Conservation (phyloP, 2,329 filamentous ascomycete species). For the Xylariaceae sp. region DNA sequence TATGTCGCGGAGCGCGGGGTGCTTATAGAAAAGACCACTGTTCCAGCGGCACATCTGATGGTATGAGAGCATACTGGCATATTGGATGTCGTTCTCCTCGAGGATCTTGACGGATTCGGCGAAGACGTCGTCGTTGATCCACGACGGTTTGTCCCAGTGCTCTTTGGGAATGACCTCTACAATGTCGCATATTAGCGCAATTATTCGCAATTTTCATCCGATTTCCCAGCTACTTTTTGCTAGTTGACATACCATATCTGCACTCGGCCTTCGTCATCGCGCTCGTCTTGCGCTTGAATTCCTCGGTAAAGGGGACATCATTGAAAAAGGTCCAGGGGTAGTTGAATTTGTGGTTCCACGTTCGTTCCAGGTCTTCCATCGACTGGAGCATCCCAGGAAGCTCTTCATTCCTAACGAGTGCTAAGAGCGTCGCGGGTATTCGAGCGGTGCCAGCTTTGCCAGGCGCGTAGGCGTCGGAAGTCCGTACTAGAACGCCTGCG, state of each 20-base stretch:
- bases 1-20: constrained; percentile 74
- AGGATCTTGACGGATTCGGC: constrained; percentile 78
- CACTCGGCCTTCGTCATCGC: constrained; percentile 84
- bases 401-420: constrained; percentile 89
- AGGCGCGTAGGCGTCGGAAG: constrained; percentile 70
- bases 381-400: constrained; percentile 76
- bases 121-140: constrained; percentile 88
- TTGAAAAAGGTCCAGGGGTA: constrained; percentile 99
- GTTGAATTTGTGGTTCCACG: constrained; percentile 98
- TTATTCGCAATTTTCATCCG: no score
- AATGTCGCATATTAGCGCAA: no score
- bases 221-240: no score
- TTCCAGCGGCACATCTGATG: constrained; percentile 99
- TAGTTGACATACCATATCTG: constrained; percentile 63
- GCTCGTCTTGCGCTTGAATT: constrained; percentile 80
- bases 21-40: constrained; percentile 94
- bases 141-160: constrained; percentile 86
- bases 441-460: constrained; percentile 71
- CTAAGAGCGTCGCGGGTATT: constrained; percentile 88
- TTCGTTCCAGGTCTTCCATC: constrained; percentile 87
- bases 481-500: constrained; percentile 66
- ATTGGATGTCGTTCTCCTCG: constrained; percentile 81
- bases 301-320: constrained; percentile 84
- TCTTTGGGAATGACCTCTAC: constrained; percentile 87
- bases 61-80: constrained; percentile 82